Evolutionary conservation across 108 stramenopile genomes (phyloP), one percentile per base, ranked within the genome.

Genomic region (Fragilaria crotonensis): DNA sequence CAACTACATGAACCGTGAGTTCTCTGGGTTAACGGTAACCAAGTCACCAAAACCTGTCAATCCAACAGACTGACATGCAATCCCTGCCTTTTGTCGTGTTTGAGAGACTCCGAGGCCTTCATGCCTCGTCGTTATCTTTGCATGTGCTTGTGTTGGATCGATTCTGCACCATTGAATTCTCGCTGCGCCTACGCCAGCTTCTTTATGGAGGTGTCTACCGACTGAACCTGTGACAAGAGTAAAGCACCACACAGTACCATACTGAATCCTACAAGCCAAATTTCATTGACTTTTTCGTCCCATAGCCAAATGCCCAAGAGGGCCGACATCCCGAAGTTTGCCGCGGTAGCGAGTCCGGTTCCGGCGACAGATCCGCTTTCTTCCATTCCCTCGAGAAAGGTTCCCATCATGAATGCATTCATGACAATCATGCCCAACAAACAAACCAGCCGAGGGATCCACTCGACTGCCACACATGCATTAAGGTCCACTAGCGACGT

Each of bases 361-460:
- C 83, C 89, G 9, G 64, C 81, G 3, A 87, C 77, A 57, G 78
- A 85, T 18, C 89, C 89, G 28, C 81, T 83, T 48, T 81, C 77
- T 51, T 85, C 60, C 78, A 90, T 85, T 17, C 89, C 89, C 54
- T 80, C 70, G 28, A 90, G 46, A 65, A 90, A 90, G 25, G 59
- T 64, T 17, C 79, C 79, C 48, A 87, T 52, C 89, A 87, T 87
- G 33, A 80, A 55, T 18, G 68, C 77, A 55, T 90, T 90, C 29
- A 75, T 21, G 5, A 68, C 46, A 9, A 90, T 59, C 81, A 85
- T 83, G 30, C 41, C 57, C 2, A 86, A 23, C 23, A 90, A 64
- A 61, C 73, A 80, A 1, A 72, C 3, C 1, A 69, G 52, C 31
- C 83, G 67, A 9, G 79, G 36, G 18, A 30, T 52, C 27, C n/a